Evolutionary conservation across 179 eudicot genomes (phyloP).

Genomic region (Actinidia chinensis): DNA sequence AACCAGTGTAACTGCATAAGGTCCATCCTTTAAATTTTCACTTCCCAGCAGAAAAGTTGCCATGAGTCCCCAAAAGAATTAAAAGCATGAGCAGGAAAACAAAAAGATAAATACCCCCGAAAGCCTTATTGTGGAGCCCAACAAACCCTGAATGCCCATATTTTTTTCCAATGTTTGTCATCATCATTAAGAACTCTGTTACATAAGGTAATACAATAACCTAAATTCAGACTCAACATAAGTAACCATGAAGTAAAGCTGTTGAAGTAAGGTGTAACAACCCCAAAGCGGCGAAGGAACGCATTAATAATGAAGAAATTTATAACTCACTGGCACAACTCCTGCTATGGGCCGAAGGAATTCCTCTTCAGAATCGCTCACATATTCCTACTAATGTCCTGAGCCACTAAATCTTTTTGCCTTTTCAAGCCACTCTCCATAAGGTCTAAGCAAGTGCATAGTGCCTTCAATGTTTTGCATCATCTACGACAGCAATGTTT

Average conservation of each 20-base stretch:
- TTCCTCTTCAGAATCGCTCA: slow-evolving; percentile 51
- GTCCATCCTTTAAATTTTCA: slow-evolving; percentile 15
- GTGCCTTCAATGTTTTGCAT: slow-evolving; percentile 87
- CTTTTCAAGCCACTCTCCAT: slow-evolving; percentile 89
- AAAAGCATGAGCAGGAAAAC: not conserved
- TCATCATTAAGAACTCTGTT: slow-evolving; percentile 64
- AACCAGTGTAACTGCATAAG: slow-evolving; percentile 70
- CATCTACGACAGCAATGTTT: slow-evolving; percentile 92
- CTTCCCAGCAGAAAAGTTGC: not conserved
- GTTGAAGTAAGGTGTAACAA: too few relatives aligned
- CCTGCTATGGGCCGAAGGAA: slow-evolving; percentile 74
- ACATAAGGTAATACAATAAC: not conserved
- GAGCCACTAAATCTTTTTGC: slow-evolving; percentile 78
- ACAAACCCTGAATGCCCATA: slow-evolving; percentile 86
- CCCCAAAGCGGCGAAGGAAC: too few relatives aligned
- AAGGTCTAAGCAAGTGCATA: slow-evolving; percentile 87
- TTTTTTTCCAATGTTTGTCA: slow-evolving; percentile 70
- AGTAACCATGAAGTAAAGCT: not conserved
- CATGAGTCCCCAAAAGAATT: slow-evolving; percentile 3
- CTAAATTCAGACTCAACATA: slow-evolving; percentile 30
- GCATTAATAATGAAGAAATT: too few relatives aligned
- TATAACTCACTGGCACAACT: slow-evolving; percentile 67
- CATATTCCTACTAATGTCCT: slow-evolving; percentile 87
- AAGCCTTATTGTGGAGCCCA: slow-evolving; percentile 94
- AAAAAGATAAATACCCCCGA: slow-evolving; percentile 69